These are phyloP conservation scores for Cladobotryum mycophilum DNA, from an alignment of 2,329 filamentous ascomycete species.

Conservation along the genomic window DNA sequence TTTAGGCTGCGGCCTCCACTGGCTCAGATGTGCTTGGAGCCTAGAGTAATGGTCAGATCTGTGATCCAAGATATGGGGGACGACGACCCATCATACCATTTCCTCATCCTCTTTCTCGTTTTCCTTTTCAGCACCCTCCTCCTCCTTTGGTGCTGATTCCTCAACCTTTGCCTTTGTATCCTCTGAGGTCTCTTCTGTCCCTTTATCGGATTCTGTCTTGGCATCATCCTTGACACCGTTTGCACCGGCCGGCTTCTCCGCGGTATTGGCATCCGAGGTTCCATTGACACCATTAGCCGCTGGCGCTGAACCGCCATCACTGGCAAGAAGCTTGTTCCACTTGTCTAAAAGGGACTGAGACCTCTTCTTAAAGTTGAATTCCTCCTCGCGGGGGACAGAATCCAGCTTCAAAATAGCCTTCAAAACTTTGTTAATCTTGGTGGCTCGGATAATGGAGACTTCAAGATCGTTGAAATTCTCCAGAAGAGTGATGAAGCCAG, in stretches of 20 bases:
- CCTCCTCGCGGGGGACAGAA: slow-evolving; percentile 79
- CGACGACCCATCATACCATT: not conserved
- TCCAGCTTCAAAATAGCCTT: slow-evolving; percentile 88
- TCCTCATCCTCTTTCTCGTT: slow-evolving; percentile 21
- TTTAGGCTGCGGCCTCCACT: slow-evolving; percentile 32
- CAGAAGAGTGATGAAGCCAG: slow-evolving; percentile 70
- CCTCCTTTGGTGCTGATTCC: slow-evolving; percentile 18
- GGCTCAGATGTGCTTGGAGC: slow-evolving; percentile 26
- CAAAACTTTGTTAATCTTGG: slow-evolving; percentile 98
- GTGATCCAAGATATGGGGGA: slow-evolving; percentile 12
- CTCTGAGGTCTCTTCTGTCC: slow-evolving; percentile 28
- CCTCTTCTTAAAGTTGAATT: slow-evolving; percentile 82
- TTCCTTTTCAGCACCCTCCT: slow-evolving; percentile 19
- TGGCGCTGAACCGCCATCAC: slow-evolving; percentile 38
- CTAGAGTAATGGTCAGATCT: slow-evolving; percentile 10
- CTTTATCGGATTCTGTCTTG: slow-evolving; percentile 31
- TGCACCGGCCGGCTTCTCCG: slow-evolving; percentile 35
- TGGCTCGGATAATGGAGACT: slow-evolving; percentile 77
- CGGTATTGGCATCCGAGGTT: slow-evolving; percentile 30
- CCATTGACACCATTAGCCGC: slow-evolving; percentile 46
- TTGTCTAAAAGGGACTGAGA: slow-evolving; percentile 73
- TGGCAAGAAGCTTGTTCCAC: slow-evolving; percentile 80
- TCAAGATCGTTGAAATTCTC: slow-evolving; percentile 77
- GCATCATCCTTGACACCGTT: slow-evolving; percentile 36
- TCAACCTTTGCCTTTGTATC: slow-evolving; percentile 20